Base-by-base conservation (phyloP, 2,329 filamentous ascomycete species). In the Paraphaeosphaeria sporulosa region DNA sequence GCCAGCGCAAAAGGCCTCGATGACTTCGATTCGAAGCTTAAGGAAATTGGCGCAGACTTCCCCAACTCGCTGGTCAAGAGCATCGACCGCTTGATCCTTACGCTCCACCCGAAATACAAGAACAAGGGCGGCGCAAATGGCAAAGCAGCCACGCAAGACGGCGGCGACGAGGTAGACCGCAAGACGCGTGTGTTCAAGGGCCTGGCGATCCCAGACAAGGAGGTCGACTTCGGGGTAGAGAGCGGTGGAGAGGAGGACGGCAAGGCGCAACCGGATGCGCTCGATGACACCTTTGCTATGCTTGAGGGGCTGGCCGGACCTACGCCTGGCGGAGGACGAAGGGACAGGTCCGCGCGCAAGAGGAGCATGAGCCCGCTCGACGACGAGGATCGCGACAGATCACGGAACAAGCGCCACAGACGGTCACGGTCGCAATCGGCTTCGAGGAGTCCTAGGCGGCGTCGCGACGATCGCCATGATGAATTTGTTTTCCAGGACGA, bases 211-310 rank as follows among this genome's bases (percentile, higher is more conserved):
- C 93, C 94, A 1, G 94, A 99, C 78, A 90, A 89, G 73, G 85
- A 89, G 34, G 79, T 83, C 10, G 75, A 80, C 17, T 87, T 71
- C 46, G 72, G 83, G 76, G 81, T 82, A 7, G 84, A 86, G 44
- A 81, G 85, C 30, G 81, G 76, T 27, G 74, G 79, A 30, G 71
- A 69, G 5, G 66, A 71, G 55, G 68, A 69, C n/a, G 70, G 69
- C 21, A 78, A 79, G 56, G 75, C 77, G 23, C 82, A 81, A 60
- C 81, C 80, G 1, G 90, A 92, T 73, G 91, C 88, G 21, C 90
- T 97, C 72, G 95, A 98, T 72, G 94, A 99, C 77, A 97, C 95
- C 0, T 88, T 99, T 69, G 94, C 94, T 0, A 85, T 96, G 71
- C 79, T 99, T n/a, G 95, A 98, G 77, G 90, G 89, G 0, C 80